Conservation (phyloP, 805 yeast genomes). For the Myxozyma geophila region DNA sequence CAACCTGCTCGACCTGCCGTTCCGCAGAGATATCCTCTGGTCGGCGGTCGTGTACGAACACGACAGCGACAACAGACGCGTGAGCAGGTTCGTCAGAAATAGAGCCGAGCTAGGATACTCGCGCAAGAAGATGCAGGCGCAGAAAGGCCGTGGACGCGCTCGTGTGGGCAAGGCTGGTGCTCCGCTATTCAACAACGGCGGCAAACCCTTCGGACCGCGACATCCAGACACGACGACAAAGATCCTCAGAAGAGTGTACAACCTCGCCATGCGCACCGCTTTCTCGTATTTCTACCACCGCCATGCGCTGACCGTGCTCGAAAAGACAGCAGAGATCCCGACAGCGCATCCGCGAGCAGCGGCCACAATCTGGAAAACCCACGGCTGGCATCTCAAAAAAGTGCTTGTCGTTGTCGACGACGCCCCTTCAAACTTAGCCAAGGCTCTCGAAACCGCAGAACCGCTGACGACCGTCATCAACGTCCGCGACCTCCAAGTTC, state of each 20-base stretch:
- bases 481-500: slow-evolving; percentile 29
- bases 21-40: slow-evolving; percentile 93
- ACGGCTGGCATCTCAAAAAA: slow-evolving; percentile 14
- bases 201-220: slow-evolving; percentile 82
- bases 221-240: slow-evolving; percentile 89
- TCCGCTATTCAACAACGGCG: slow-evolving; percentile 88
- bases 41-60: slow-evolving; percentile 91
- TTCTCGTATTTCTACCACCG: slow-evolving; percentile 76
- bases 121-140: slow-evolving; percentile 78
- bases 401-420: slow-evolving; percentile 22
- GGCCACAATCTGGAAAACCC: slow-evolving; percentile 11
- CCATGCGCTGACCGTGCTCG: slow-evolving; percentile 74
- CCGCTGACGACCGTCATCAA: slow-evolving; percentile 15
- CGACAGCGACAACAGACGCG: slow-evolving; percentile 53
- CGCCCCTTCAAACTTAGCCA: slow-evolving; percentile 5
- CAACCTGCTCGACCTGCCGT: slow-evolving; percentile 68
- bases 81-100: slow-evolving; percentile 70
- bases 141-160: slow-evolving; percentile 94
- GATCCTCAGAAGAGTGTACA: slow-evolving; percentile 73
- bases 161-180: slow-evolving; percentile 96
- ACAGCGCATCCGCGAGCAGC: slow-evolving; percentile 19
- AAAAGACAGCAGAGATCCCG: slow-evolving; percentile 51
- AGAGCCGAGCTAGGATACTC: slow-evolving; percentile 86
- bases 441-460: slow-evolving; percentile 5
- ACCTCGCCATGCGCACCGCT: slow-evolving; percentile 78